Percentiles rank a stretch among this genome's conserved stretches.
These are phyloP conservation scores for Botryosphaeria agaves DNA, from an alignment of 2,329 filamentous ascomycete species.

Conservation along the genomic window DNA sequence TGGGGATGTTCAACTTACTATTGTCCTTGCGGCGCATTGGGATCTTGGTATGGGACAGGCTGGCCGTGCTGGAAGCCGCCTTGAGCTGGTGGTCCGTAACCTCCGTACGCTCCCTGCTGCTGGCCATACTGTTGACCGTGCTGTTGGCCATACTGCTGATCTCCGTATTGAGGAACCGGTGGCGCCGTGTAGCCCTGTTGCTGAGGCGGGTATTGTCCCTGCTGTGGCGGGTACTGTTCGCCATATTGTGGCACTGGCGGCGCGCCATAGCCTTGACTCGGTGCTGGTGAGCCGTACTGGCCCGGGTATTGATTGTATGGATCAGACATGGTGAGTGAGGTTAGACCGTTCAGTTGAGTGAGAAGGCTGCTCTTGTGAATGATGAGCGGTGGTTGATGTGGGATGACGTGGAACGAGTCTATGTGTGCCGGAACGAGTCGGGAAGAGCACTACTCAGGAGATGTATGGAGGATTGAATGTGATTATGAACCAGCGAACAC, in stretches of 20 bases:
- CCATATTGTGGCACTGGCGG: constrained; percentile 11
- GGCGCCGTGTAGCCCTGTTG: constrained; percentile 14
- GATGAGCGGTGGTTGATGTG: too few relatives aligned
- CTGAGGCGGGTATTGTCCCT: constrained; percentile 12
- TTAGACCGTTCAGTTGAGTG: too few relatives aligned
- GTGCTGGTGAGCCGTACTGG: constrained; percentile 4
- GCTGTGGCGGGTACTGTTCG: constrained; percentile 5
- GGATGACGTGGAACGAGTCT: too few relatives aligned
- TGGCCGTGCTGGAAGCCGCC: constrained; percentile 33
- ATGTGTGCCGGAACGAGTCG: too few relatives aligned
- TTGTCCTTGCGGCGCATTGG: constrained; percentile 10
- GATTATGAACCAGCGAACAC: too few relatives aligned
- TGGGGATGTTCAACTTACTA: constrained; percentile 10
- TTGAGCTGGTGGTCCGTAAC: constrained; percentile 28
- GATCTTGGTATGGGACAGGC: constrained; percentile 11
- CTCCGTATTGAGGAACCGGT: constrained; percentile 4
- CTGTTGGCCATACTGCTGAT: constrained; percentile 13
- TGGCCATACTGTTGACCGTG: constrained; percentile 11
- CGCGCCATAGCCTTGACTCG: constrained; percentile 8
- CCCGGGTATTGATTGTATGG: constrained; percentile 27
- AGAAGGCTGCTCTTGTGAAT: too few relatives aligned
- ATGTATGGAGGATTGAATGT: too few relatives aligned
- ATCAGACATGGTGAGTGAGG: constrained; percentile 34
- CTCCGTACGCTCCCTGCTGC: constrained; percentile 14
- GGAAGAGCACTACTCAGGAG: too few relatives aligned